These are phyloP conservation scores for Thraustochytrium striatum DNA, from an alignment of 352 stramenopile genomes.

Conservation along the genomic window DNA sequence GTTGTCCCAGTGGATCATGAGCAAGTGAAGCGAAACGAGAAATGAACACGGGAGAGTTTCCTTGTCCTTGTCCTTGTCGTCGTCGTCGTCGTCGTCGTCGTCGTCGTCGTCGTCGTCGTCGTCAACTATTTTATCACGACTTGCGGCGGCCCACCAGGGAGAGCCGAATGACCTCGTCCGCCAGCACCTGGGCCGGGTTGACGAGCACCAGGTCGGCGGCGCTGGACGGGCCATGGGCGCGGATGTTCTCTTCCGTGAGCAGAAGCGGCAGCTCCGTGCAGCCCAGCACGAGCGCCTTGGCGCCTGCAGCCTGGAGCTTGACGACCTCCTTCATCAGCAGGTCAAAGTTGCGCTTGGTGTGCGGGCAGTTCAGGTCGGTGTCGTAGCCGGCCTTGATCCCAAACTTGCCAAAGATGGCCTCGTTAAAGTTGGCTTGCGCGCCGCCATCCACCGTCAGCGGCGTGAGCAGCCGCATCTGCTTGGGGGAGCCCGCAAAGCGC, in stretches of 20 bases:
- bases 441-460: neutral
- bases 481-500: neutral
- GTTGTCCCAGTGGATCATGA: neutral
- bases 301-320: constrained; percentile 15
- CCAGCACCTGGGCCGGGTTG: constrained; percentile 45
- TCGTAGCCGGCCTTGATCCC: constrained; percentile 49
- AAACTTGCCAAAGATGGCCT: constrained; percentile 45
- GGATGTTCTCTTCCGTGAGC: constrained; percentile 20
- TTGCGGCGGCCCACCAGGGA: too few species aligned
- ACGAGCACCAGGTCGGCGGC: constrained; percentile 20
- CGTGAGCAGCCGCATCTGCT: neutral
- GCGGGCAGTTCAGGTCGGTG: constrained; percentile 32
- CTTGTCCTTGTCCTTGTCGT: neutral
- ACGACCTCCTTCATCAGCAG: constrained; percentile 40
- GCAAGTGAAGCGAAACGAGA: too few species aligned
- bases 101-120: neutral
- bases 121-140: too few species aligned
- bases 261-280: constrained; percentile 47
- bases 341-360: constrained; percentile 46
- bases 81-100: neutral
- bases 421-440: constrained; percentile 40
- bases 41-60: neutral
- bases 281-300: constrained; percentile 24
- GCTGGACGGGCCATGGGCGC: neutral
- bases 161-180: constrained; percentile 39